A percentile compares a stretch with the other conserved stretches of the same genome.
Evolutionary conservation across 1,139 yeast species (phyloP).

Genomic region (Wickerhamomyces sp.): DNA sequence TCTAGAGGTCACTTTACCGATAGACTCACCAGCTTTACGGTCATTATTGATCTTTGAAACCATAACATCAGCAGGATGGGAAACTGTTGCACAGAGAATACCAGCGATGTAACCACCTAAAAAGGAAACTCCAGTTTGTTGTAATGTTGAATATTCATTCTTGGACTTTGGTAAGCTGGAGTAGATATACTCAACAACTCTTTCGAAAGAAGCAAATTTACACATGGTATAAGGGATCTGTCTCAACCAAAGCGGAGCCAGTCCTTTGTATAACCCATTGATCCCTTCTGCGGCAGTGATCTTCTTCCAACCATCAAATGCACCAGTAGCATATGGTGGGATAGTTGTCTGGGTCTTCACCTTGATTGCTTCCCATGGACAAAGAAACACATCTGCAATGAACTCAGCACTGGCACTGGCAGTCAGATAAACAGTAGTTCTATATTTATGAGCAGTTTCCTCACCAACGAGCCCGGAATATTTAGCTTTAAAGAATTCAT

Average conservation of each 20-base stretch:
- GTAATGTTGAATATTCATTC: slow-evolving; percentile 48
- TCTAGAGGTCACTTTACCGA: slow-evolving; percentile 62
- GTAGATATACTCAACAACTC: slow-evolving; percentile 74
- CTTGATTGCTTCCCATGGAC: slow-evolving; percentile 93
- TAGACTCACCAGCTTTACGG: slow-evolving; percentile 59
- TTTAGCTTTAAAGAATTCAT: slow-evolving; percentile 80
- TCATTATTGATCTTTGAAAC: slow-evolving; percentile 87
- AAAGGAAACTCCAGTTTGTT: slow-evolving; percentile 92
- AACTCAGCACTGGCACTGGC: slow-evolving; percentile 94
- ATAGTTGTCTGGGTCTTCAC: slow-evolving; percentile 89
- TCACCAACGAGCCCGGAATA: slow-evolving; percentile 69
- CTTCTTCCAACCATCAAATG: slow-evolving; percentile 63
- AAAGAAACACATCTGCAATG: slow-evolving; percentile 79
- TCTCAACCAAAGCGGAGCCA: slow-evolving; percentile 89
- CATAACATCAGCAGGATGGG: slow-evolving; percentile 98
- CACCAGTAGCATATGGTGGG: slow-evolving; percentile 70
- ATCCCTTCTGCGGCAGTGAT: slow-evolving; percentile 64
- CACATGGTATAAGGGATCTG: slow-evolving; percentile 97
- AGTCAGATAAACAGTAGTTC: slow-evolving; percentile 69
- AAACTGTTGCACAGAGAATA: slow-evolving; percentile 87
- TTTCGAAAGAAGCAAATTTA: slow-evolving; percentile 90
- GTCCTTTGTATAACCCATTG: slow-evolving; percentile 76
- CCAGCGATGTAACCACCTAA: slow-evolving; percentile 96
- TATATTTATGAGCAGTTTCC: slow-evolving; percentile 56
- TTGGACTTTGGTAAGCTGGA: slow-evolving; percentile 46